phyloP scores from a whole-genome alignment of 768 basidiomycete genomes.

The Pleurotus tuoliensis region DNA sequence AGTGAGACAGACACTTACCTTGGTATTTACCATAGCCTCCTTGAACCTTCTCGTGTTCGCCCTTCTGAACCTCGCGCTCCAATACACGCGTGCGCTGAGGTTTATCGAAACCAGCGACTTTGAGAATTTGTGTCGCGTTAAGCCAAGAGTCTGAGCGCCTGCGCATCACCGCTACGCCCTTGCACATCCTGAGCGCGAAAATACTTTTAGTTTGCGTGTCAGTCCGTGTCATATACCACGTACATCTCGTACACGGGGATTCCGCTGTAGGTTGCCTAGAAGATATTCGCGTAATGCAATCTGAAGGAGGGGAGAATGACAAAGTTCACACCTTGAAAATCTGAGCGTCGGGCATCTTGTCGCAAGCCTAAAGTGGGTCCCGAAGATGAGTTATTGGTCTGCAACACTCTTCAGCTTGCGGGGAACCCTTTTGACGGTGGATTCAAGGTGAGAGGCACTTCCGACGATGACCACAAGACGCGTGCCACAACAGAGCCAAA shows the following conservation, averaged over 20 bases:
- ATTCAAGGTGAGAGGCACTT: conserved; percentile 20
- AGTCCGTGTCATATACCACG: conserved; percentile 35
- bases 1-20: conserved; percentile 48
- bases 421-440: conserved; percentile 2
- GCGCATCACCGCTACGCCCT: conserved; percentile 96
- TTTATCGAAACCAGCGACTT: conserved; percentile 99
- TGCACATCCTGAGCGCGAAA: conserved; percentile 77
- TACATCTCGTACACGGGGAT: conserved; percentile 93
- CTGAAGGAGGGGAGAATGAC: conserved; percentile 15
- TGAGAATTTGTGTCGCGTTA: conserved; percentile 98
- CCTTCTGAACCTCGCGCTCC: conserved; percentile 97
- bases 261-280: conserved; percentile 86
- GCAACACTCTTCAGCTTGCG: conserved; percentile 9
- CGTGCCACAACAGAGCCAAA: conserved; percentile 39
- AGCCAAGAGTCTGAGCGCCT: conserved; percentile 95
- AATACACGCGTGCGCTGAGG: conserved; percentile 96
- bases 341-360: conserved; percentile 72
- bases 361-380: conserved; percentile 1
- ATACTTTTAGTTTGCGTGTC: conserved; percentile 29
- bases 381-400: conserved; percentile 5
- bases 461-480: conserved; percentile 29
- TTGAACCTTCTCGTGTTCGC: conserved; percentile 98
- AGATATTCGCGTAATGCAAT: conserved; percentile 13
- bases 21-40: conserved; percentile 99
- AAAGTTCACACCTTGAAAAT: conserved; percentile 69